These are phyloP conservation scores for Aspergillus neotritici DNA, from an alignment of 2,329 filamentous ascomycete species.

Conservation along the genomic window DNA sequence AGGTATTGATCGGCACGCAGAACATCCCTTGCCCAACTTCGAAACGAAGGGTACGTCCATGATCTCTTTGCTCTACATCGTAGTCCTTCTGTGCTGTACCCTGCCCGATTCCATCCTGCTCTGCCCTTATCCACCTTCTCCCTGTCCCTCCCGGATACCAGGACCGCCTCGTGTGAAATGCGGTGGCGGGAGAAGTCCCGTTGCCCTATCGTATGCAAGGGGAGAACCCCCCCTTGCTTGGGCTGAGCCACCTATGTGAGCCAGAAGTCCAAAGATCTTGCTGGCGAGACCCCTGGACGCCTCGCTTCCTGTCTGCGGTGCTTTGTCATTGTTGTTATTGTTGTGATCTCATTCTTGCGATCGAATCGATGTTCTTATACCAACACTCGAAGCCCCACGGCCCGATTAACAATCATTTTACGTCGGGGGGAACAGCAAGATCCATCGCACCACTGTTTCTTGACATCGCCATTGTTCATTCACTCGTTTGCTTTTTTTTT, in stretches of 20 bases:
- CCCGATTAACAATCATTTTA: neutral
- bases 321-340: slow-evolving; percentile 10
- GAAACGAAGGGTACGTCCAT: no score
- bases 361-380: slow-evolving; percentile 7
- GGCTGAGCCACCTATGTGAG: slow-evolving; percentile 6
- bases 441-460: no score
- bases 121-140: no score
- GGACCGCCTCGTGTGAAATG: slow-evolving; percentile 4
- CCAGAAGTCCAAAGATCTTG: neutral
- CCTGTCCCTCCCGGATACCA: no score
- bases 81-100: no score
- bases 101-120: no score
- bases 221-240: slow-evolving; percentile 6
- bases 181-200: neutral
- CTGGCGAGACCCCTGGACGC: slow-evolving; percentile 1
- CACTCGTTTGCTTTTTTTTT: neutral
- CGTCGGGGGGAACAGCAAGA: no score
- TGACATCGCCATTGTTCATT: neutral
- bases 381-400: neutral
- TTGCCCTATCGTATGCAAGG: slow-evolving; percentile 9
- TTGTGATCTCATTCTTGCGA: neutral
- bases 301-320: neutral
- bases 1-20: no score
- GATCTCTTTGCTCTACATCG: no score
- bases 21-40: no score